Conservation (phyloP, 257 asterid species). For the Anisodus tanguticus region DNA sequence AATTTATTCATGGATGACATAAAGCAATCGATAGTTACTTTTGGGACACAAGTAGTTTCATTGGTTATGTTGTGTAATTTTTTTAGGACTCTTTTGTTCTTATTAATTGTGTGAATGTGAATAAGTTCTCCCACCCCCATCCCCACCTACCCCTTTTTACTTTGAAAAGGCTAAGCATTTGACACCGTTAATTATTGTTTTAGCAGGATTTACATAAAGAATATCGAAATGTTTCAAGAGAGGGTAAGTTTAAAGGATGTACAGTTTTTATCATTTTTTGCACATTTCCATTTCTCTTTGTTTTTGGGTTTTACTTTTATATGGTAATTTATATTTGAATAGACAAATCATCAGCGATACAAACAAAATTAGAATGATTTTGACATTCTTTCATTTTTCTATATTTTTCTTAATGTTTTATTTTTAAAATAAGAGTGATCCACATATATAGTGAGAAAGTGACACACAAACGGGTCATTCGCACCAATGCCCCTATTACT, state of each 20-base stretch:
- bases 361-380: neutral
- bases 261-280: too few species aligned
- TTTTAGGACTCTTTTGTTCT: neutral
- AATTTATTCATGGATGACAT: neutral
- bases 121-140: neutral
- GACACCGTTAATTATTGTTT: neutral
- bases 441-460: too few species aligned
- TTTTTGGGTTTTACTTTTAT: too few species aligned
- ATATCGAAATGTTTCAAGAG: too few species aligned
- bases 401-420: neutral
- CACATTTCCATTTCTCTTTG: neutral
- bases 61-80: slow-evolving; percentile 7
- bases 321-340: neutral
- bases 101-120: neutral
- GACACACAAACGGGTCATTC: too few species aligned
- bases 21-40: neutral
- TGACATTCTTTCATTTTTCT: neutral
- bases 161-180: neutral
- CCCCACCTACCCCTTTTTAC: neutral
- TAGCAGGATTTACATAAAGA: neutral
- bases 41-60: neutral
- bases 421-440: neutral
- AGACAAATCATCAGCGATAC: neutral
- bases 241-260: too few species aligned
- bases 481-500: too few species aligned